Percentiles rank a stretch among this genome's conserved stretches.
phyloP scores from a whole-genome alignment of 345 rosid genomes.

The Bretschneidera sinensis region DNA sequence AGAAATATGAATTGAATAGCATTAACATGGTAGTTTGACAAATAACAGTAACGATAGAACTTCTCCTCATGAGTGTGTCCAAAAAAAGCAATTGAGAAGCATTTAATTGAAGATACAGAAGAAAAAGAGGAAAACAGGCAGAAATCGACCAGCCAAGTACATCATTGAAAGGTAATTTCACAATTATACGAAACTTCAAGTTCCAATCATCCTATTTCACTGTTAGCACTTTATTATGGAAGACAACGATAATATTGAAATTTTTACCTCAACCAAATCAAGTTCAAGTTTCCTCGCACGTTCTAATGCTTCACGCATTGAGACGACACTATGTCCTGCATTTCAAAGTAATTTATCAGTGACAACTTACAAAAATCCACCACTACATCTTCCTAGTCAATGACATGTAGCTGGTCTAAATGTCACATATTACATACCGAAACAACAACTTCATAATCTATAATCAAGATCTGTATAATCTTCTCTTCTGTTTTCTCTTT shows the following conservation, averaged over 20 bases:
- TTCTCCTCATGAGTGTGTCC: no score
- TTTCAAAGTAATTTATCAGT: background rate
- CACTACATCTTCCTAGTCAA: background rate
- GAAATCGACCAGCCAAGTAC: background rate
- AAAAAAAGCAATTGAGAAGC: no score
- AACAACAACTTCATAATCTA: no score
- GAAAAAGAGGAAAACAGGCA: background rate
- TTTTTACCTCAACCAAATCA: slow-evolving; percentile 66
- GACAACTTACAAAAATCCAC: background rate
- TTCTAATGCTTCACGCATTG: slow-evolving; percentile 39
- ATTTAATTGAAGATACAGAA: background rate
- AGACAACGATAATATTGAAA: no score
- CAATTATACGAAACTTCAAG: background rate
- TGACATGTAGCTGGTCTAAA: background rate
- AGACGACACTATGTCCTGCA: slow-evolving; percentile 45
- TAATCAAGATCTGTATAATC: background rate
- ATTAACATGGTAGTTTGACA: no score
- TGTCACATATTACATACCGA: no score
- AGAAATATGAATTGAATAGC: no score
- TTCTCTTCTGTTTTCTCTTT: no score
- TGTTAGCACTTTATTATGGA: background rate
- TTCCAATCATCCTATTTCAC: background rate
- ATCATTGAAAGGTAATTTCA: background rate
- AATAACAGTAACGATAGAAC: no score
- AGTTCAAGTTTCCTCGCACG: slow-evolving; percentile 36